Evolutionary conservation across 257 asterid genomes (phyloP), one percentile per base, ranked within the genome.

Genomic region (Solanum chilense): DNA sequence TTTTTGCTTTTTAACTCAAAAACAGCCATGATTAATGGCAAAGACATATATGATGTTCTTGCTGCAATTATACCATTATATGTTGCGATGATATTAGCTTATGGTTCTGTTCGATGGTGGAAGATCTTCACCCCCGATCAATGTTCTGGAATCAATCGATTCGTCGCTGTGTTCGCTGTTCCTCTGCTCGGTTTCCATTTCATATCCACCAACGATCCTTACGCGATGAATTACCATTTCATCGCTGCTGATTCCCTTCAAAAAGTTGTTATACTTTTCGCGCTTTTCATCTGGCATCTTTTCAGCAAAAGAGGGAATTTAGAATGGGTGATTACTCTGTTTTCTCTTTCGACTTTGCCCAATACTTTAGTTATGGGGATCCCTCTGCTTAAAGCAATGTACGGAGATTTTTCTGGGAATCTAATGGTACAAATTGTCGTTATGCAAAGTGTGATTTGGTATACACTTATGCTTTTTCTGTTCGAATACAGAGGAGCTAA

Each of bases 311-410:
- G 90, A 31, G 98, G 98, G 7, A 90, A 91, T 89, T 64, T 92
- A 7, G 99, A 96, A 35, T 96, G 99, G 98, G 75, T 92, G 90
- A 95, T 96, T 44, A 96, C 99, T 0, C 90, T 96, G 12, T 96
- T 96, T 82, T 96, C 99, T 0, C 92, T 96, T 4, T 95, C 99
- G 2, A 94, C 99, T 1, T 91, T 95, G 7, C 99, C 99, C n/a
- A 96, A 96, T 87, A 96, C 99, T 1, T 91, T 96, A 0, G 98
- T 96, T 12, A 96, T 96, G 98, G 98, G 99, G 1, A 96, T 96
- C 88, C 99, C 99, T 2, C 76, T 96, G 11, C 92, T 96, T 27
- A 69, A 87, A n/a, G 99, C 98, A 85, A 96, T 96, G 99, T 94
- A 96, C 71, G 99, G 99, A 2, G 98, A 95, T 87, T 94, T 92